Base-by-base conservation (phyloP, 1,139 yeast species). In the Scheffersomyces illinoinensis region DNA sequence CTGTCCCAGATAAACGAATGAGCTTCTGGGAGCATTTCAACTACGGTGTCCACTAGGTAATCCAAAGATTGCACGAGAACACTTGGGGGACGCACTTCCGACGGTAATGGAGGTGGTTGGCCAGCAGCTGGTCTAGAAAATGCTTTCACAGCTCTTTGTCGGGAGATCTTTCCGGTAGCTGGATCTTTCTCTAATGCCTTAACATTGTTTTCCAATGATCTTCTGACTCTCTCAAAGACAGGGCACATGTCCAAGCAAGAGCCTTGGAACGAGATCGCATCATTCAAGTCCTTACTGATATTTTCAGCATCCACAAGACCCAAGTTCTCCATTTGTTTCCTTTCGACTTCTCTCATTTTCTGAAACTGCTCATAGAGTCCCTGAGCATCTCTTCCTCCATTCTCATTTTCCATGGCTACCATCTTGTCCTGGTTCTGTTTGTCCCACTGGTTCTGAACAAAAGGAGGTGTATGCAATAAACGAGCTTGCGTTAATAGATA, bases 121-220 rank as follows among this genome's bases (percentile, higher is more conserved):
- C 99, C 99, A 1, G 99, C 98, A 12, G 97, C 97, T 0, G 99
- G 98, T 65, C 99, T 81, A 47, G 97, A 91, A 71, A 95, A 96
- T 1, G 97, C 97, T 73, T 96, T 96, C 7, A 96, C 85, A 0
- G 98, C 98, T 54, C 81, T 79, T 2, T 72, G 71, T 51, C 85
- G 74, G 0, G 93, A 83, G 2, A 93, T 90, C 61, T 78, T 82
- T n/a, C 88, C 88, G 0, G 90, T 84, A 0, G 54, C 62, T 0
- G 87, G 84, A 64, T 89, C 93, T 64, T 83, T 88, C 74, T 95
- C 99, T 67, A 89, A 80, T 12, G 84, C 80, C 63, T 91, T 90
- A 49, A 93, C 96, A 64, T 93, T 93, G 67, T 93, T 92, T 71
- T 95, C 98, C 59, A 89, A 86, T 7, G 91, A 86, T 76, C 99